These are phyloP conservation scores for Paecilomyces niveus DNA, from an alignment of 2,329 filamentous ascomycete genomes.

Conservation along the genomic window DNA sequence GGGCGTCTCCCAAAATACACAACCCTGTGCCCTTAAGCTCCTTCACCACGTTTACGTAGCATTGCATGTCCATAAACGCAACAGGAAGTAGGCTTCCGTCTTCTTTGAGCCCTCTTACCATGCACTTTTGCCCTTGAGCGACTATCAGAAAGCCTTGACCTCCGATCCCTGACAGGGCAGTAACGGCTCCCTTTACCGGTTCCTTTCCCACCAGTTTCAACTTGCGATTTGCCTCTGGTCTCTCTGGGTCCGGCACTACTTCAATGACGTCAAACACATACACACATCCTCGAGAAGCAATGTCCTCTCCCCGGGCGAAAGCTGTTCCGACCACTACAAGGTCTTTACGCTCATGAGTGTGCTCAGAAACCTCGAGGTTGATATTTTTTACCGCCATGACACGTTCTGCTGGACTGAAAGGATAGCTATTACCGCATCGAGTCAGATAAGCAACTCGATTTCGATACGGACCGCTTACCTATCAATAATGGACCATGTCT, in stretches of 20 bases:
- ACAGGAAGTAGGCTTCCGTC: slow-evolving; percentile 88
- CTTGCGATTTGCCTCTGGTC: slow-evolving; percentile 76
- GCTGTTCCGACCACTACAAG: slow-evolving; percentile 81
- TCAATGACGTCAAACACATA: slow-evolving; percentile 88
- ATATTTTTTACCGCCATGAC: slow-evolving; percentile 77
- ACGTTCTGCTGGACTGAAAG: slow-evolving; percentile 67
- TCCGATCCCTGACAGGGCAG: slow-evolving; percentile 74
- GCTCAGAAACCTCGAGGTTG: slow-evolving; percentile 82
- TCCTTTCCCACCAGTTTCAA: slow-evolving; percentile 83
- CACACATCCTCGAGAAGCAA: slow-evolving; percentile 74
- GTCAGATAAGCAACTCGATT: slow-evolving; percentile 3
- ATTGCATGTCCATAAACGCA: slow-evolving; percentile 96
- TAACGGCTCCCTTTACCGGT: slow-evolving; percentile 87
- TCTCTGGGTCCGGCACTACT: slow-evolving; percentile 81
- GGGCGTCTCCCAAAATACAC: slow-evolving; percentile 78
- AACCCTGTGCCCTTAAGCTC: slow-evolving; percentile 77
- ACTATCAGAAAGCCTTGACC: slow-evolving; percentile 82
- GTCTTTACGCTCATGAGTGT: slow-evolving; percentile 76
- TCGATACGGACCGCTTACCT: slow-evolving; percentile 29
- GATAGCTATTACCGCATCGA: slow-evolving; percentile 37
- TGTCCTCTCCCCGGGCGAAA: slow-evolving; percentile 80
- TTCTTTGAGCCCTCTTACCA: slow-evolving; percentile 93
- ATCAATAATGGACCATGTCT: slow-evolving; percentile 72
- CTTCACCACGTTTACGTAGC: slow-evolving; percentile 80
- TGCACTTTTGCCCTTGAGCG: slow-evolving; percentile 92